Conservation (phyloP, 768 basidiomycete genomes). For the Tricholoma sp. region DNA sequence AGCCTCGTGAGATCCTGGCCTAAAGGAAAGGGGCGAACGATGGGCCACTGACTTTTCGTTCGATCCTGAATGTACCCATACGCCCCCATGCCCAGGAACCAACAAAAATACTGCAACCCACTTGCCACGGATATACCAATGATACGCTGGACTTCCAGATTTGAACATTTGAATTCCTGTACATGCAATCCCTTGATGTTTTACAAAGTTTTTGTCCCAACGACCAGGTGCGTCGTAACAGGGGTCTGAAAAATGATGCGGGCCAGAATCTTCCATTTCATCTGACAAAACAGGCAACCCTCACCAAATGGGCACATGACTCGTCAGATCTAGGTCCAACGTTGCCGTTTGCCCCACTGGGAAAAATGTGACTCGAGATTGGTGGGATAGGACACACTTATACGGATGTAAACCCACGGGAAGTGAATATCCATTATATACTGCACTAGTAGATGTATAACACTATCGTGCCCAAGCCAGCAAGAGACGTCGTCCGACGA, state of each 20-base stretch:
- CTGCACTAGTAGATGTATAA: background rate
- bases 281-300: background rate
- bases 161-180: background rate
- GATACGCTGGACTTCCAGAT: background rate
- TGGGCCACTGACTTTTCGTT: no score
- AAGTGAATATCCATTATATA: background rate
- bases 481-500: background rate
- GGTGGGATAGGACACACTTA: background rate
- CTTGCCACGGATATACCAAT: background rate
- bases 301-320: background rate
- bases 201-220: background rate
- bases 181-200: background rate
- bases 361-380: background rate
- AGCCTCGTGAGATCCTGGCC: background rate
- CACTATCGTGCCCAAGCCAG: background rate
- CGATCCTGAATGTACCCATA: no score
- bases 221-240: background rate
- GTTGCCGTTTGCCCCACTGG: background rate
- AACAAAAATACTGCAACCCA: background rate
- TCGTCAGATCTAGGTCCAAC: background rate
- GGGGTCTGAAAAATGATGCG: background rate
- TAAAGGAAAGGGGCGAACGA: background rate
- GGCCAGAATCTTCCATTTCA: slow-evolving; percentile 1
- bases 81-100: no score
- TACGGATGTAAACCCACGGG: background rate